A percentile compares a stretch with the other conserved stretches of the same genome.
These are phyloP conservation scores for Trichosporon sp. DNA, from an alignment of 1,284 basidiomycete species.

Conservation along the genomic window DNA sequence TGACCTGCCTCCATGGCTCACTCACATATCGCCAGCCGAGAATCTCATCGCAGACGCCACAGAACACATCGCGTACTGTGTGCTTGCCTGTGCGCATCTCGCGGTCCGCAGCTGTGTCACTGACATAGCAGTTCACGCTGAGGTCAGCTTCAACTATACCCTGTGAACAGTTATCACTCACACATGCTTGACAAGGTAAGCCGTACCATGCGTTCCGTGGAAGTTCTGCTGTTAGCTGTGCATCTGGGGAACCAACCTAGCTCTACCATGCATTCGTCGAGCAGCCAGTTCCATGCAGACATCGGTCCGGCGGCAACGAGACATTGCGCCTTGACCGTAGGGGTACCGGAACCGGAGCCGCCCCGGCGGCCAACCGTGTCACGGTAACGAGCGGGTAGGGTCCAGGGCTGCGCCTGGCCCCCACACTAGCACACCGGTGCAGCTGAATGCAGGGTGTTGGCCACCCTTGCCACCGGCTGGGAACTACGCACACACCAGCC, in stretches of 20 bases:
- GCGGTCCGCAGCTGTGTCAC: conserved; percentile 81
- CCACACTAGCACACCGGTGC: conserved; percentile 2
- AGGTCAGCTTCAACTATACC: conserved; percentile 17
- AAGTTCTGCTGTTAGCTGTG: conserved; percentile 50
- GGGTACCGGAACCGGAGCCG: conserved; percentile 2
- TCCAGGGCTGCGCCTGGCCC: conserved; percentile 4
- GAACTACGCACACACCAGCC: neutral
- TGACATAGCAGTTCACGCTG: conserved; percentile 82
- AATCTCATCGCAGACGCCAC: conserved; percentile 78
- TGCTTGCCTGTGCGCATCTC: conserved; percentile 97
- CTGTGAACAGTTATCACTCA: conserved; percentile 58
- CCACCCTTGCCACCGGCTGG: conserved; percentile 5
- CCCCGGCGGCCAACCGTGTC: neutral
- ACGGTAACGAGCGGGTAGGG: conserved; percentile 15
- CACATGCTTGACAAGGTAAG: conserved; percentile 91
- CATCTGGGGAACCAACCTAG: neutral
- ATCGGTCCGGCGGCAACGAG: neutral
- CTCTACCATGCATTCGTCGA: neutral
- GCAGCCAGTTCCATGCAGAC: neutral
- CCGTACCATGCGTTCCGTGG: conserved; percentile 91
- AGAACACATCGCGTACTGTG: conserved; percentile 92
- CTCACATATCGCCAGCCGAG: conserved; percentile 98
- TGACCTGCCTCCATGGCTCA: conserved; percentile 30
- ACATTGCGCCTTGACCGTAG: conserved; percentile 3
- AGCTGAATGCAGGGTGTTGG: neutral